Conservation (phyloP, 371 early-diverging fungal species). For the Saksenaea vasiformis region DNA sequence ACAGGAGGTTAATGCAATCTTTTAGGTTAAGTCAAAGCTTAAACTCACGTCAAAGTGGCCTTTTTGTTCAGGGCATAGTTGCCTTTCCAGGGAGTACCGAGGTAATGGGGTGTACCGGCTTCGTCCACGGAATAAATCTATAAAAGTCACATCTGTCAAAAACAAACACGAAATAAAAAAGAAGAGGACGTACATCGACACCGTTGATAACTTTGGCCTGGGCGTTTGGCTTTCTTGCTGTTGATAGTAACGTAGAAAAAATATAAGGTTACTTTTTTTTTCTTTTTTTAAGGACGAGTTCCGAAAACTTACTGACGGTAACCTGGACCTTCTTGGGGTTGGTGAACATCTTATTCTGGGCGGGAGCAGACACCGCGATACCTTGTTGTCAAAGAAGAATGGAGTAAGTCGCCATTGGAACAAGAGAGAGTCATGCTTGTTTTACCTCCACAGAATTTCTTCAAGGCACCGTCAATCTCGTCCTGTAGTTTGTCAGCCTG, state of each 20-base stretch:
- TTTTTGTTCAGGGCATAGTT: conserved; percentile 37
- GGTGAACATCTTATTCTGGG: conserved; percentile 33
- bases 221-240: conserved; percentile 44
- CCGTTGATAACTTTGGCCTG: conserved; percentile 43
- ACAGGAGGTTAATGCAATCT: not conserved
- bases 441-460: conserved; percentile 52
- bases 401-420: too few species aligned
- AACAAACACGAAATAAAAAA: too few species aligned
- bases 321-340: conserved; percentile 42
- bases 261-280: not conserved
- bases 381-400: conserved; percentile 14
- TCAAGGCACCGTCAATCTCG: conserved; percentile 40
- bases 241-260: not conserved
- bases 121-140: conserved; percentile 42
- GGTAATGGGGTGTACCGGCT: conserved; percentile 39
- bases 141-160: conserved; percentile 4
- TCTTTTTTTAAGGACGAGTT: not conserved
- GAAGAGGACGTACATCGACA: conserved; percentile 38
- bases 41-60: conserved; percentile 46
- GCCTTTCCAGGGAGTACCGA: conserved; percentile 47
- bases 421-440: too few species aligned
- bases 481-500: conserved; percentile 42
- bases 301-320: conserved; percentile 44
- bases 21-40: not conserved
- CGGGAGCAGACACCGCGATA: conserved; percentile 38